A percentile compares a stretch with the other conserved stretches of the same genome.
Evolutionary conservation across 768 basidiomycete genomes (phyloP).

Genomic region (Russula dissimulans): DNA sequence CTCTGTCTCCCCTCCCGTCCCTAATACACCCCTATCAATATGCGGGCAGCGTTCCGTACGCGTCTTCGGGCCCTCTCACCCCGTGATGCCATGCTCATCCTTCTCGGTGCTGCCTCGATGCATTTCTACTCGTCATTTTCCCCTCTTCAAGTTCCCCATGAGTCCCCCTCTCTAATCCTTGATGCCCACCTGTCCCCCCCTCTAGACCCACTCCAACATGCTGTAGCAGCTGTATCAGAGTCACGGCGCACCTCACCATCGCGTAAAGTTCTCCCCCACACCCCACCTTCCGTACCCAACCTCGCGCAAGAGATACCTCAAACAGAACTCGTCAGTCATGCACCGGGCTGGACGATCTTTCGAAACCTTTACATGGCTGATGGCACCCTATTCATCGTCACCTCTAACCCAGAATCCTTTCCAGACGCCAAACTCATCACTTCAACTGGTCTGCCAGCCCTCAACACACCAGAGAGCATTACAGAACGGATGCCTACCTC

Average conservation of each 20-base stretch:
- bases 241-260: background rate
- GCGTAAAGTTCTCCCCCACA: background rate
- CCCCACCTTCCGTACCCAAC: background rate
- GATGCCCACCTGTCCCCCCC: constrained; percentile 21
- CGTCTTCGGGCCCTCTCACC: constrained; percentile 32
- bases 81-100: constrained; percentile 50
- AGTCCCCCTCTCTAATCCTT: constrained; percentile 3
- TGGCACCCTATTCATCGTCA: constrained; percentile 67
- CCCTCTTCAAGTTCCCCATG: background rate
- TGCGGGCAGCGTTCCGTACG: background rate
- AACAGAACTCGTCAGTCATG: constrained; percentile 53
- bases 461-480: constrained; percentile 54
- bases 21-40: background rate
- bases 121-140: constrained; percentile 41
- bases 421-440: constrained; percentile 49
- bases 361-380: constrained; percentile 78
- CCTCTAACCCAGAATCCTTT: constrained; percentile 36
- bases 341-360: constrained; percentile 81
- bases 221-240: background rate
- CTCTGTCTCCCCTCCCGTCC: background rate
- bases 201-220: background rate
- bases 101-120: constrained; percentile 48
- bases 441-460: constrained; percentile 52
- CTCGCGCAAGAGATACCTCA: constrained; percentile 31
- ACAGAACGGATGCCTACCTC: constrained; percentile 57